Evolutionary conservation across 2,329 filamentous ascomycete species (phyloP).

Genomic region (Botrytis deweyae): DNA sequence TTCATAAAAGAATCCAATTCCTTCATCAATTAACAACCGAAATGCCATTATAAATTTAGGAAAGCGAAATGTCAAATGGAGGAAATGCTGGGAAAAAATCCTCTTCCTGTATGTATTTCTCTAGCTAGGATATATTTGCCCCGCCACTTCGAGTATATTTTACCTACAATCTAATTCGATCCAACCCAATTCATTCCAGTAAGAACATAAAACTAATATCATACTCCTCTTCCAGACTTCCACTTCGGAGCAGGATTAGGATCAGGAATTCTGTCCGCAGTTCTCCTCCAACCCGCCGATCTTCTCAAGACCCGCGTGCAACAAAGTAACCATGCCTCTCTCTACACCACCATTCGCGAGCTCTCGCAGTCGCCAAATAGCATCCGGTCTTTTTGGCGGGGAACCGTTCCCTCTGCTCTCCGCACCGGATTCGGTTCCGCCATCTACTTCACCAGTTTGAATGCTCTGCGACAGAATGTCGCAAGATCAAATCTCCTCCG

Average conservation of each 20-base stretch:
- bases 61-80: slow-evolving; percentile 51
- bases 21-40: slow-evolving; percentile 1
- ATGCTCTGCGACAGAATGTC: slow-evolving; percentile 72
- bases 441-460: slow-evolving; percentile 89
- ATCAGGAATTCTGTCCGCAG: slow-evolving; percentile 83
- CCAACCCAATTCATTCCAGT: not conserved
- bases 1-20: slow-evolving; percentile 5
- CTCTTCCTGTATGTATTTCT: slow-evolving; percentile 46
- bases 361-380: slow-evolving; percentile 64
- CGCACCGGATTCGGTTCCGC: slow-evolving; percentile 91
- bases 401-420: slow-evolving; percentile 87
- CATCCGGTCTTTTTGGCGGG: slow-evolving; percentile 81
- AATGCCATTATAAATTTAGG: slow-evolving; percentile 31
- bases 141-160: not conserved
- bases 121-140: not conserved
- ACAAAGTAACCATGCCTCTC: slow-evolving; percentile 71
- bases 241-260: slow-evolving; percentile 87
- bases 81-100: slow-evolving; percentile 49
- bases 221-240: slow-evolving; percentile 53
- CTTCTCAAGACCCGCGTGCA: slow-evolving; percentile 95
- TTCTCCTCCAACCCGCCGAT: slow-evolving; percentile 91
- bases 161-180: not conserved
- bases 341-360: slow-evolving; percentile 65
- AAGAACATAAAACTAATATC: not conserved
- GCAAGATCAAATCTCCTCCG: slow-evolving; percentile 47